A percentile compares a stretch with the other conserved stretches of the same genome.
These are phyloP conservation scores for Wickerhamiella domercqiae DNA, from an alignment of 805 yeast genomes.

Conservation along the genomic window DNA sequence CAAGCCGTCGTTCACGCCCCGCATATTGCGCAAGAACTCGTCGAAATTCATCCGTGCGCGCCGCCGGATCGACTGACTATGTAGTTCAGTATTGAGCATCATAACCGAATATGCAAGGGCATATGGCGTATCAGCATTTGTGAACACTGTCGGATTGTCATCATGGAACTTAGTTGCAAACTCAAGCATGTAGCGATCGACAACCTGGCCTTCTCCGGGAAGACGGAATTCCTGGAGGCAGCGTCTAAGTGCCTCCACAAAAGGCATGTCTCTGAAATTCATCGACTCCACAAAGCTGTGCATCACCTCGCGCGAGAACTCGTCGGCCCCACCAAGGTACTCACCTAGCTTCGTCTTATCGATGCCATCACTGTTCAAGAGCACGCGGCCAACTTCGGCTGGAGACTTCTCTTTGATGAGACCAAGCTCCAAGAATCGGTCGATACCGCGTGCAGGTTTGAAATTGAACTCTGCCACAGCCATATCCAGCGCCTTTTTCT, in stretches of 20 bases:
- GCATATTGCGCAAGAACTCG: slow-evolving; percentile 72
- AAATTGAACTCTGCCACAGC: slow-evolving; percentile 68
- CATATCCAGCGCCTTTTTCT: slow-evolving; percentile 67
- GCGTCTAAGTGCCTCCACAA: slow-evolving; percentile 73
- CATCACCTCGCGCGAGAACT: slow-evolving; percentile 65
- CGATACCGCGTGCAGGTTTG: slow-evolving; percentile 71
- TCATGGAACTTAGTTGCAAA: slow-evolving; percentile 85
- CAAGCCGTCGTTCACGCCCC: slow-evolving; percentile 83
- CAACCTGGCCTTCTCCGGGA: slow-evolving; percentile 97
- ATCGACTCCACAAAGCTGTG: slow-evolving; percentile 83
- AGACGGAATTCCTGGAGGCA: slow-evolving; percentile 80
- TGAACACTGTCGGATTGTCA: slow-evolving; percentile 70
- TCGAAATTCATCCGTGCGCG: slow-evolving; percentile 70
- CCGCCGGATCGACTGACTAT: slow-evolving; percentile 73
- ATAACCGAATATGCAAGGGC: slow-evolving; percentile 83
- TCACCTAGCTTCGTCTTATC: slow-evolving; percentile 83
- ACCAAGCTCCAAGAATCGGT: slow-evolving; percentile 41
- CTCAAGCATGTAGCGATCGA: slow-evolving; percentile 90
- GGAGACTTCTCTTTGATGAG: slow-evolving; percentile 49
- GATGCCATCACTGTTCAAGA: slow-evolving; percentile 52
- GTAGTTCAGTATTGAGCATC: slow-evolving; percentile 87
- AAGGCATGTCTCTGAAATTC: slow-evolving; percentile 53
- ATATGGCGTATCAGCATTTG: slow-evolving; percentile 89
- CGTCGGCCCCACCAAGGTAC: slow-evolving; percentile 78
- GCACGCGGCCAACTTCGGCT: slow-evolving; percentile 53